Conservation (phyloP, 2,329 filamentous ascomycete genomes). For the Fusarium nodosum region DNA sequence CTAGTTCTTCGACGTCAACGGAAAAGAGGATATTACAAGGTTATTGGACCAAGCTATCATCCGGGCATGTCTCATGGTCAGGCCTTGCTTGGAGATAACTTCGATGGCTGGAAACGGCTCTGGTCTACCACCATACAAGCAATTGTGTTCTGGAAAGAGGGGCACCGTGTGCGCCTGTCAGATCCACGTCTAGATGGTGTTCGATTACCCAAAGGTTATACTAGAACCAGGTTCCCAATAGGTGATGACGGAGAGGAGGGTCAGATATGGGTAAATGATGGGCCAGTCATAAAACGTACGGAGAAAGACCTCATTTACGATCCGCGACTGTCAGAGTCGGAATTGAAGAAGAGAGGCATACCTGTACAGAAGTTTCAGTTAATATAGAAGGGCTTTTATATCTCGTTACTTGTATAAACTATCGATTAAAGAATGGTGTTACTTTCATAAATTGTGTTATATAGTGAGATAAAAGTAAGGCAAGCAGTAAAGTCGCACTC, state of each 20-base stretch:
- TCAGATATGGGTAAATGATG: not conserved
- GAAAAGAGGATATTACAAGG: not conserved
- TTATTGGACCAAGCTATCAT: not conserved
- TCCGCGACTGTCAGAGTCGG: not conserved
- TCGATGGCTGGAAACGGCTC: not conserved
- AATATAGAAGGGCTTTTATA: not conserved
- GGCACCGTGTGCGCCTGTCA: not conserved
- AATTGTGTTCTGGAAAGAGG: not conserved
- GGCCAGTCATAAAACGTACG: not conserved
- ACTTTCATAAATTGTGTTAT: too few species aligned
- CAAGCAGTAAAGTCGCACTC: too few species aligned
- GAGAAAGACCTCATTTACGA: not conserved
- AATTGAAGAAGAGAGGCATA: not conserved
- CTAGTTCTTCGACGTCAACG: not conserved
- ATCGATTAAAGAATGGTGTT: too few species aligned
- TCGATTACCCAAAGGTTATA: not conserved
- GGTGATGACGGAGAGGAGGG: not conserved
- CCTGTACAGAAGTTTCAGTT: not conserved
- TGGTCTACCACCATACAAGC: not conserved
- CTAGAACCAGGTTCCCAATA: not conserved
- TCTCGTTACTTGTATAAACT: too few species aligned
- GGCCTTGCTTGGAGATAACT: not conserved
- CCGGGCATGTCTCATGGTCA: not conserved
- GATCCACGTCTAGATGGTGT: not conserved
- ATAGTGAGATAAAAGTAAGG: too few species aligned